These are phyloP conservation scores for Cryomyces minteri DNA, from an alignment of 495 filamentous ascomycete genomes.

Conservation along the genomic window DNA sequence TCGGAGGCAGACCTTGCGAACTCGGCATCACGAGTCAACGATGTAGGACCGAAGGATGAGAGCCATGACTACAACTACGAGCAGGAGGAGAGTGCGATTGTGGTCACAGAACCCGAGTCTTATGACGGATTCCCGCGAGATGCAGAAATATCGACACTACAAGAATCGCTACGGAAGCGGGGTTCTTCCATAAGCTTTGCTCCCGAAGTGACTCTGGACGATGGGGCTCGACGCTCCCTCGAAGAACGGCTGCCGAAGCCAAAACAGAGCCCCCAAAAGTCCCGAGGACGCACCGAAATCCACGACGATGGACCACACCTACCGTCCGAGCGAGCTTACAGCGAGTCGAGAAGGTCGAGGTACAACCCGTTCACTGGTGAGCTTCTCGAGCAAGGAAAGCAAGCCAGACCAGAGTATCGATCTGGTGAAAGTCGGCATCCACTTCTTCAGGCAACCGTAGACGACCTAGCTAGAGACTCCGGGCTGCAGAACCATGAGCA, in stretches of 20 bases:
- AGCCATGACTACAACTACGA: too few species aligned
- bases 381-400: conserved; percentile 4
- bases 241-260: conserved; percentile 17
- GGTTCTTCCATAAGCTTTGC: conserved; percentile 24
- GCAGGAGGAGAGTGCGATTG: too few species aligned
- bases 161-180: conserved; percentile 7
- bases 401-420: neutral
- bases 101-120: too few species aligned
- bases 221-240: conserved; percentile 16
- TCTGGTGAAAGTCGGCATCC: conserved; percentile 11
- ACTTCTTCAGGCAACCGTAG: conserved; percentile 13
- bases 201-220: conserved; percentile 21
- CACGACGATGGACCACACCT: too few species aligned
- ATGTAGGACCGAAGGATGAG: too few species aligned
- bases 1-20: too few species aligned
- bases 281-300: too few species aligned
- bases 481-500: conserved; percentile 8
- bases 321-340: neutral
- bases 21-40: too few species aligned
- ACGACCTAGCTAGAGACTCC: conserved; percentile 2
- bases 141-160: too few species aligned
- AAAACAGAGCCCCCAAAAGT: neutral
- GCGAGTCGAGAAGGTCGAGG: neutral
- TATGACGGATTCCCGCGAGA: too few species aligned
- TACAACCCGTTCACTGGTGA: conserved; percentile 3